These are phyloP conservation scores for Arabis hirsuta DNA, from an alignment of 345 rosid species.

Conservation along the genomic window DNA sequence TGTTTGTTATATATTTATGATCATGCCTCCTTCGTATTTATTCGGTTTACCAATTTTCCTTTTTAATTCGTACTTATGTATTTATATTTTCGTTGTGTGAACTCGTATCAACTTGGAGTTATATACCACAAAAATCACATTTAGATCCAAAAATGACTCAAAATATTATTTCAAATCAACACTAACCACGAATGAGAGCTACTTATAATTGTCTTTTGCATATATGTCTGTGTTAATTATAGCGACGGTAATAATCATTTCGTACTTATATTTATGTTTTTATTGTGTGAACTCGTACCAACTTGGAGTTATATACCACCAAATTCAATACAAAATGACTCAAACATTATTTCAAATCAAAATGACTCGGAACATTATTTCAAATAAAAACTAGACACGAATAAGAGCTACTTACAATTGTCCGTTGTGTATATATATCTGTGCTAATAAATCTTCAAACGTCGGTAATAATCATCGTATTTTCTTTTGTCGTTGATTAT, in stretches of 20 bases:
- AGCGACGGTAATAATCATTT: background rate
- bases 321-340: background rate
- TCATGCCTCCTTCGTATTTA: constrained; percentile 7
- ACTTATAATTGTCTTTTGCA: constrained; percentile 6
- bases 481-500: background rate
- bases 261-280: background rate
- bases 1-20: constrained; percentile 1
- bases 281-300: background rate
- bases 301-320: constrained; percentile 20
- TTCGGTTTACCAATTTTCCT: background rate
- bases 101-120: constrained; percentile 23
- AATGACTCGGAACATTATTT: background rate
- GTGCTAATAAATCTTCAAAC: background rate
- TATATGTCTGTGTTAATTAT: too few relatives aligned
- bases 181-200: constrained; percentile 18
- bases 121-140: background rate
- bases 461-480: background rate
- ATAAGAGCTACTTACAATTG: constrained; percentile 15
- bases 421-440: background rate
- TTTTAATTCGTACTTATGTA: background rate
- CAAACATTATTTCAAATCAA: background rate
- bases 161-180: background rate
- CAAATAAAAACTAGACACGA: background rate
- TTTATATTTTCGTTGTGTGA: background rate
- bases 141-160: background rate